Evolutionary conservation across 2,329 filamentous ascomycete species (phyloP).

Genomic region (Colletotrichum nymphaeae): DNA sequence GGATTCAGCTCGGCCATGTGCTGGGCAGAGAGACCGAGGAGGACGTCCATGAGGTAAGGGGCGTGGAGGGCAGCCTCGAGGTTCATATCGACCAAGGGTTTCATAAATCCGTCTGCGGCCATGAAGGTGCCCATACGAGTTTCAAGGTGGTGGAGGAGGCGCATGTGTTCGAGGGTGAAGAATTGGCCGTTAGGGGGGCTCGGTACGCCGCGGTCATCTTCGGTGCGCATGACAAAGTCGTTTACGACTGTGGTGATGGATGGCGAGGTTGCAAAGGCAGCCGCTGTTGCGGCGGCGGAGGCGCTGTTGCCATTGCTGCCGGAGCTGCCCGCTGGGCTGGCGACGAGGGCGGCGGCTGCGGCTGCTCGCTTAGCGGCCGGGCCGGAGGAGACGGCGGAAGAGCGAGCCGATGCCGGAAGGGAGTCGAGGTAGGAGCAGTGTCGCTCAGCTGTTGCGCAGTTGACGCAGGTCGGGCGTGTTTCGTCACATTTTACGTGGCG

Average conservation of each 20-base stretch:
- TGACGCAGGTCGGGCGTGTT: conserved; percentile 51
- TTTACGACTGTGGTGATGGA: conserved; percentile 19
- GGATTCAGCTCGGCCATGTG: conserved; percentile 45
- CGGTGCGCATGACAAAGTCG: conserved; percentile 18
- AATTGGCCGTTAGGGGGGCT: conserved; percentile 30
- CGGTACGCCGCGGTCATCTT: conserved; percentile 10
- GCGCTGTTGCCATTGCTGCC: not conserved
- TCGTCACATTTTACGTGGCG: conserved; percentile 58
- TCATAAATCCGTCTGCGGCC: conserved; percentile 31
- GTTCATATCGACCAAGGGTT: conserved; percentile 45
- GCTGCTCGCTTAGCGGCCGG: conserved; percentile 10
- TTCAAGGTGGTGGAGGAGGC: conserved; percentile 51
- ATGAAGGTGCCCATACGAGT: conserved; percentile 40
- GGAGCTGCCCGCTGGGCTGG: conserved; percentile 9
- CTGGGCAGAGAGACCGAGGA: conserved; percentile 51
- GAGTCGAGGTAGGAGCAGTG: conserved; percentile 46
- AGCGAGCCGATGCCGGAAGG: conserved; percentile 15
- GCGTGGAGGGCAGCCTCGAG: conserved; percentile 43
- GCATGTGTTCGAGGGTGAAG: conserved; percentile 52
- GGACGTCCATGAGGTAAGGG: conserved; percentile 52
- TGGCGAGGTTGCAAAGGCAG: not conserved
- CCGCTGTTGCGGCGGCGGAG: not conserved
- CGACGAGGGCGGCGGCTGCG: not conserved
- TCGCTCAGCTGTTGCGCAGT: conserved; percentile 51
- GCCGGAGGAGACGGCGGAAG: not conserved